Base-by-base conservation (phyloP, 495 filamentous ascomycete genomes). In the Xylaria nigripes region DNA sequence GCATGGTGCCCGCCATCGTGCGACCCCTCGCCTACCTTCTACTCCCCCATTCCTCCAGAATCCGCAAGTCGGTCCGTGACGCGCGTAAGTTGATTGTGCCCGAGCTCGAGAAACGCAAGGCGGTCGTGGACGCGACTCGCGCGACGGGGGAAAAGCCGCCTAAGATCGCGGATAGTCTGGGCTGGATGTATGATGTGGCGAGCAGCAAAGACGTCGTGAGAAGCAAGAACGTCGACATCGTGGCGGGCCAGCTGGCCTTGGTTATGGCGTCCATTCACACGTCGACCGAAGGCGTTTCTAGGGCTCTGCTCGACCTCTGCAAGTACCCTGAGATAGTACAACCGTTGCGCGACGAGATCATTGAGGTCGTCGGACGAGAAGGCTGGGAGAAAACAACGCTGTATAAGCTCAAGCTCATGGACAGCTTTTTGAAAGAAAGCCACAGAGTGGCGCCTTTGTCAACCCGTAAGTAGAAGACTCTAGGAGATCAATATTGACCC, bases 361-460 rank as follows among this genome's bases (percentile, higher is more conserved):
- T 64, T 36, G 56, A 63, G 27, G 73, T 74, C 15, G 60, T 70
- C 22, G 54, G 59, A 29, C 51, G 65, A 42, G 43, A 70, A 15
- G 64, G 65, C 10, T 67, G 78, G 66, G 70, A 73, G 32, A 80
- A 76, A 64, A 69, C 69, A 15, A 73, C 72, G 5, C 36, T 80
- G 19, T 65, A 68, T 21, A 79, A 79, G 58, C 59, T 82, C 51
- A 74, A 72, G 59, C 59, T 77, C 45, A 69, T 82, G 72, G 76
- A 79, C 47, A 74, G 70, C 63, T 69, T 76, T 24, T 41, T 77
- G 55, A 76, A 73, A 51, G 75, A 77, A 52, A 65, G 61, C 18
- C 67, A 70, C 45, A 50, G 75, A 22, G 16, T 71, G 15, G 63
- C 66, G 3, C 71, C 73, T 0, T 61, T 68, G 41, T 51, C 52